Base-by-base conservation (phyloP, 768 basidiomycete genomes). In the Tulasnella calospora region DNA sequence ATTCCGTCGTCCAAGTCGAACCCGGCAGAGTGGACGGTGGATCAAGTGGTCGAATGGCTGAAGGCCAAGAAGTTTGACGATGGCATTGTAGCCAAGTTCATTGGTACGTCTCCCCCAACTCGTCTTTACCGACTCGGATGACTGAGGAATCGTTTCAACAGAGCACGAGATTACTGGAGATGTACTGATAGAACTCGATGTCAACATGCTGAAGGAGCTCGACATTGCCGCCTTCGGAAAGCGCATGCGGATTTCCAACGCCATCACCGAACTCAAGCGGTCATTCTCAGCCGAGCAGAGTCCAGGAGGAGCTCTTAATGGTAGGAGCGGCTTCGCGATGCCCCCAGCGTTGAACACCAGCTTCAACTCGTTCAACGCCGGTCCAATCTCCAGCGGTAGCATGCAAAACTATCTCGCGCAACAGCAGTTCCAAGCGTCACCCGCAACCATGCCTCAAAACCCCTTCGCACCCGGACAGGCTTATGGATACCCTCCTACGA, bases 81-180 rank as follows among this genome's bases (percentile, higher is more conserved):
- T 71, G 88, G 89, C 70, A 91, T 96, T 4, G 92, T 92, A 81
- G 89, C 90, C 77, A 96, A 94, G 83, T 98, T 99, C 82, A 90
- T 88, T 57, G 95, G 95, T 94, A 81, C 79, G 90, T 74, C 69
- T 55, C 1, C 7, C 15, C 3, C 5, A 7, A 1, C 57, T 61
- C 15, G 38, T 38, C 27, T n/a, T 6, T 81, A 44, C 38, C 10
- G 46, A 23, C 46, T 79, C 36, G 13, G 17, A 46, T 40, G 61
- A 19, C 61, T 55, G 33, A 75, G 33, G n/a, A 57, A 71, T 47
- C 47, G 36, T 55, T 46, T 21, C 57, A 19, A 47, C 83, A 96
- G 97, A 99, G 85, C 96, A 99, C 90, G 98, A 99, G 86, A 99
- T 99, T 76, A 94, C 96, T 0, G 98, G 98, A 27, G 98, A 99